A percentile compares a stretch with the other conserved stretches of the same genome.
Conservation (phyloP, 352 stramenopile genomes). For the Phytopythium aichiense region DNA sequence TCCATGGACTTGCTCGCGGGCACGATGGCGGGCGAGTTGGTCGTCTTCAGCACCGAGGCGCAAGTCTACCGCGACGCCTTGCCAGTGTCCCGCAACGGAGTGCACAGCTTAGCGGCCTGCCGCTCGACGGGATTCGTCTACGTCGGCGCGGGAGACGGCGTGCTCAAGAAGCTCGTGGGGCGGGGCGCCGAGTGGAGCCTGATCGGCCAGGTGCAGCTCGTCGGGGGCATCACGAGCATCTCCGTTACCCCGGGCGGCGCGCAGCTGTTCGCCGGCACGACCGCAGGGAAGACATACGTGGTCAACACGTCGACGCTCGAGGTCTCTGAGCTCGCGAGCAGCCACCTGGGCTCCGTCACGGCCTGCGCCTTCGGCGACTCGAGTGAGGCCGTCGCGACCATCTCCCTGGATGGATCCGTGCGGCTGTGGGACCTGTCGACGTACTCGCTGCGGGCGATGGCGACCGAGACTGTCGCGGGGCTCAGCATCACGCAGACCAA, state of each 20-base stretch:
- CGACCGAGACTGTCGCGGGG: slow-evolving; percentile 48
- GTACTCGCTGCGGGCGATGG: slow-evolving; percentile 65
- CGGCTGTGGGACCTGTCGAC: slow-evolving; percentile 66
- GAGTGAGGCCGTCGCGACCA: slow-evolving; percentile 63
- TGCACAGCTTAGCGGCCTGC: slow-evolving; percentile 75
- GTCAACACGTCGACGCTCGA: slow-evolving; percentile 46
- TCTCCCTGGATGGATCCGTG: slow-evolving; percentile 64
- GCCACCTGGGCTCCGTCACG: slow-evolving; percentile 61
- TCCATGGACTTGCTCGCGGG: slow-evolving; percentile 59
- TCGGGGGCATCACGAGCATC: slow-evolving; percentile 76
- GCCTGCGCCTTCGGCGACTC: slow-evolving; percentile 55
- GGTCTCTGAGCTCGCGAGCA: slow-evolving; percentile 50
- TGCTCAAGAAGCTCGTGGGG: slow-evolving; percentile 82
- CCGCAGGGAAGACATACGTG: slow-evolving; percentile 71
- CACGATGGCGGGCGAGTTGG: slow-evolving; percentile 74
- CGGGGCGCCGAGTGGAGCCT: slow-evolving; percentile 80
- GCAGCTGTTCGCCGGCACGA: slow-evolving; percentile 64
- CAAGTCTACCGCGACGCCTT: slow-evolving; percentile 63
- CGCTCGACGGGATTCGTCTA: slow-evolving; percentile 62
- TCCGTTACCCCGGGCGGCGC: slow-evolving; percentile 50
- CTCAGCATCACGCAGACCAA: slow-evolving; percentile 43
- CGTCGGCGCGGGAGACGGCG: slow-evolving; percentile 80
- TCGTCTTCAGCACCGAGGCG: slow-evolving; percentile 78
- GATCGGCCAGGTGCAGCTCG: slow-evolving; percentile 73
- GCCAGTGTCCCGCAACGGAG: slow-evolving; percentile 56